Base-by-base conservation (phyloP, 202 grass and related monocot genomes). In the Bolboschoenoplectus hybrid region DNA sequence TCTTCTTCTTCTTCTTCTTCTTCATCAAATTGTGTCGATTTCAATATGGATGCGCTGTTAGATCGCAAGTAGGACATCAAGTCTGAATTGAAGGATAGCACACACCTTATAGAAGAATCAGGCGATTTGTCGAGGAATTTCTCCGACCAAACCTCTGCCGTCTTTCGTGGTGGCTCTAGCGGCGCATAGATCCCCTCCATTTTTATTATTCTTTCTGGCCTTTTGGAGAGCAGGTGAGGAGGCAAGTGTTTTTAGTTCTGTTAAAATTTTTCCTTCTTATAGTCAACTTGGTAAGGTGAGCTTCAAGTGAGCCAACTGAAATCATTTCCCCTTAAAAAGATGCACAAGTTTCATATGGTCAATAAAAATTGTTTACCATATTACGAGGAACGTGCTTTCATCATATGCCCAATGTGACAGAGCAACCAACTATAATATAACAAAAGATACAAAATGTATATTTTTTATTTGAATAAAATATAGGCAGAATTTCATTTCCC, bases 11-110 rank as follows among this genome's bases (percentile, higher is more conserved):
- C n/a, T n/a, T n/a, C 55, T 46, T 81, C 78, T n/a, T 65, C 63
- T 9, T 81, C 57, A 4, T 81, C 38, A 19, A 81, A 81, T 64
- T 63, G 58, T 32, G 12, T 12, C n/a, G 26, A 34, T 81, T 60
- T 67, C 10, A 9, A 67, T 5, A 67, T 81, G 4, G 14, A 63
- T 63, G 60, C 20, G 41, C 34, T 64, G 0, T 45, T 20, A 20
- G 57, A 63, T 46, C 20, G 7, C 4, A 63, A 10, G 7, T 2
- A 36, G 51, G 47, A 53, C 6, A 19, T 19, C 2, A 13, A 81
- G 63, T 81, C 52, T 35, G 77, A 81, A 3, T 60, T 60, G 12
- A 81, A 62, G 11, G 77, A 81, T 62, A 81, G 11, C 32, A 81
- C 77, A 13, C 53, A 63, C 53, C 77, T 62, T 63, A 81, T 51